These are phyloP conservation scores for Blastobotrys ciferrii DNA, from an alignment of 1,139 yeast species.

Conservation along the genomic window DNA sequence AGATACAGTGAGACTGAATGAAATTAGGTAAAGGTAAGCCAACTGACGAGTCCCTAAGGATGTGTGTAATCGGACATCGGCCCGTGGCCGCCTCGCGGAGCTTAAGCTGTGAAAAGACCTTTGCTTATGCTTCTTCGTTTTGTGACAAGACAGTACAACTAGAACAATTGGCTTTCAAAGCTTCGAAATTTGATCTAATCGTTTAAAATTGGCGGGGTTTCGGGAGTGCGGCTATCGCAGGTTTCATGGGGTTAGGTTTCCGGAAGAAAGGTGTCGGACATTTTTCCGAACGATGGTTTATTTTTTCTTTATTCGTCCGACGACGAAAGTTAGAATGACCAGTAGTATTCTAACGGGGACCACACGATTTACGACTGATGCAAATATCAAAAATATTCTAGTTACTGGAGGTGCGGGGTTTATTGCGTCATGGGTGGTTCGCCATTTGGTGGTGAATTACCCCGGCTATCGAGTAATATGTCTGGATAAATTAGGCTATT, in stretches of 20 bases:
- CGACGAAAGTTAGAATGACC: neutral
- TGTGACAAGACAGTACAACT: no score
- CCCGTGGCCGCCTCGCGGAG: no score
- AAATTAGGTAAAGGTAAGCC: no score
- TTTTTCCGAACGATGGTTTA: neutral
- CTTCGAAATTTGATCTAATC: no score
- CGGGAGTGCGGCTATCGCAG: no score
- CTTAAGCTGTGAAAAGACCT: no score
- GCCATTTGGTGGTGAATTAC: conserved; percentile 41
- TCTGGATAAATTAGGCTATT: conserved; percentile 48
- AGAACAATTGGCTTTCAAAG: no score
- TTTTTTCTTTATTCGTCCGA: neutral
- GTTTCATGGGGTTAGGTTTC: neutral
- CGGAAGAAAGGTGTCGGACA: neutral
- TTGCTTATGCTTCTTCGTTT: no score
- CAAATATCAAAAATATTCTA: conserved; percentile 35
- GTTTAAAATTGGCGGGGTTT: no score
- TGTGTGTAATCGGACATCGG: no score
- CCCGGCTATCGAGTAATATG: conserved; percentile 46
- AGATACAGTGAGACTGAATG: no score
- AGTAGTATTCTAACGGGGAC: conserved; percentile 15
- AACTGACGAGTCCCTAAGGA: no score
- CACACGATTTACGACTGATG: conserved; percentile 24
- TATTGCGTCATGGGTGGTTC: conserved; percentile 52
- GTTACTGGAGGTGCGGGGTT: conserved; percentile 64